Evolutionary conservation across 2,329 filamentous ascomycete genomes (phyloP), one percentile per base, ranked within the genome.

Genomic region (Pseudomassariella vexata): DNA sequence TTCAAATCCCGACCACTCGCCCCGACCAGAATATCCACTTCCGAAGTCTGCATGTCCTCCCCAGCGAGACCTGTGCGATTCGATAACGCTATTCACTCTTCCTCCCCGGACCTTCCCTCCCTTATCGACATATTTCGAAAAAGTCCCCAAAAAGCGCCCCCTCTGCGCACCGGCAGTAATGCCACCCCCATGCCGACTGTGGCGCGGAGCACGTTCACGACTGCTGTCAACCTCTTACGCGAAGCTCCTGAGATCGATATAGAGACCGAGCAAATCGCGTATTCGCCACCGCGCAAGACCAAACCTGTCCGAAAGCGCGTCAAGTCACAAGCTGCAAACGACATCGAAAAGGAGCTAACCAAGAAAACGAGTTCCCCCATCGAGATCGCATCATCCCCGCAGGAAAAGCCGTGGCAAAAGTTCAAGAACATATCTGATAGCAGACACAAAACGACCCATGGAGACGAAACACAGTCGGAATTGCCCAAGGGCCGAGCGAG

Each of bases 41-140:
- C 52, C 34, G 46, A 57, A 35, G 24, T 44, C 24, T 39, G 50
- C 24, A 29, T 46, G 38, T 54, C 55, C 6, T 57, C 57, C 11
- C 53, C 55, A 9, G 35, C 45, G 4, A 32, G 44, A 10, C 38
- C 44, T 14, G 34, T 38, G 24, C 34, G 33, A 4, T 30, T 44
- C 22, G 44, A 53, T 8, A 44, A 55, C 12, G 43, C 55, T 19
- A 36, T 58, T 19, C 49, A 53, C 7, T 71, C 71, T 0, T 75
- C 71, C 1, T 76, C 73, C 5, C 71, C 73, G n/a, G 62, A 61
- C n/a, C 51, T 78, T 1, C 74, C 74, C 3, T 63, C 72, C 0
- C 51, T 77, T 0, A 58, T 60, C 22, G 63, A 76, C 3, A 49
- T 78, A 8, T 41, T 70, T 2, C 55, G 59, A 3, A 65, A 61